Base-by-base conservation (phyloP, 2,329 filamentous ascomycete species). In the Penicillium sp. region DNA sequence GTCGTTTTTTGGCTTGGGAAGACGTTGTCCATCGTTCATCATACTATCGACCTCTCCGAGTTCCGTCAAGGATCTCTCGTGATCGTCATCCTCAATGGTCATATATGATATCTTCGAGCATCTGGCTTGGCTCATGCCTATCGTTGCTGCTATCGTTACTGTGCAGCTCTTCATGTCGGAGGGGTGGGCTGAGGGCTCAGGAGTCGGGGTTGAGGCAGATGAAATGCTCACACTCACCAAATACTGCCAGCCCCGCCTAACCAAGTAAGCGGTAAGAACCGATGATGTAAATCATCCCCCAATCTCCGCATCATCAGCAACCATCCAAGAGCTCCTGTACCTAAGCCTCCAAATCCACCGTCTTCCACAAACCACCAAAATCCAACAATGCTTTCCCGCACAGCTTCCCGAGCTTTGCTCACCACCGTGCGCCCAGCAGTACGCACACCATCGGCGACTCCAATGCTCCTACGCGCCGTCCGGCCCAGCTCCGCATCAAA, bases 361-460 rank as follows among this genome's bases (percentile, higher is more conserved):
- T 19, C 13, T 37, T 34, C 27, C n/a, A 14, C 33, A 34, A 25
- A n/a, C 31, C 10, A 22, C 43, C 41, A 11, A 19, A 12, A 43
- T 8, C 7, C 30, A 42, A 49, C 56, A 68, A 69, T 73, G 67
- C 54, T 72, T 25, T 64, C 64, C 38, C 66, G 68, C 54, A 50
- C 45, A 51, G 75, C 74, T 0, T 74, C 78, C 25, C 61, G 67
- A 9, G 74, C 79, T 45, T 46, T 64, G 38, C 56, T 63, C 52
- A 61, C 44, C 46, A 50, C 60, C 34, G 16, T 58, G 39, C 56
- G 61, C 25, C 46, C 60, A 28, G 53, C 58, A 11, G 55, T 61
- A 42, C 63, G 56, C 52, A 44, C 42, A 50, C 18, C 47, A 51
- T 54, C 53, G 45, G 41, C 56, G 46, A 34, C 52, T 37, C 46